A percentile compares a stretch with the other conserved stretches of the same genome.
These are phyloP conservation scores for Botrytis fragariae DNA, from an alignment of 2,329 filamentous ascomycete genomes.

Conservation along the genomic window DNA sequence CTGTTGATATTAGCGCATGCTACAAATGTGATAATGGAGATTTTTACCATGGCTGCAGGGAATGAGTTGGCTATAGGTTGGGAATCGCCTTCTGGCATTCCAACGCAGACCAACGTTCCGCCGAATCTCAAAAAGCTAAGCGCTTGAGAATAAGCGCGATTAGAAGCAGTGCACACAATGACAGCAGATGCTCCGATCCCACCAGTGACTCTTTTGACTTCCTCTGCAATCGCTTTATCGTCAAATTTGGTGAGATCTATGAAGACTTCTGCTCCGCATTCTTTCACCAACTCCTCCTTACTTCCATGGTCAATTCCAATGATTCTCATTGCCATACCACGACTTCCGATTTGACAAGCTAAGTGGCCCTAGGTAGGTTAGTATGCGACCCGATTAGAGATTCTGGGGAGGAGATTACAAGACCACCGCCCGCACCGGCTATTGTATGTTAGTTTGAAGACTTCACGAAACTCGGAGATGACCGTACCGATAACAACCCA, in stretches of 20 bases:
- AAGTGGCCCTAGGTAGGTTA: conserved; percentile 50
- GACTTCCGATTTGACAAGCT: conserved; percentile 57
- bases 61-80: conserved; percentile 46
- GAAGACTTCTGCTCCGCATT: conserved; percentile 65
- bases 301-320: conserved; percentile 63
- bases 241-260: conserved; percentile 56
- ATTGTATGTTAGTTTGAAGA: conserved; percentile 26
- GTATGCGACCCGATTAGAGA: neutral
- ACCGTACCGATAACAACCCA: conserved; percentile 37
- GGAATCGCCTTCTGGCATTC: conserved; percentile 48
- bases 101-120: conserved; percentile 52
- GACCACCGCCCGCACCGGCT: conserved; percentile 58
- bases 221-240: conserved; percentile 49
- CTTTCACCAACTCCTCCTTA: conserved; percentile 57
- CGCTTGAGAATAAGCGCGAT: conserved; percentile 50
- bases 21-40: neutral
- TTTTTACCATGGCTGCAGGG: conserved; percentile 40
- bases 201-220: conserved; percentile 55
- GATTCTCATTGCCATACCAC: conserved; percentile 61
- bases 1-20: conserved; percentile 17
- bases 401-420: conserved; percentile 37
- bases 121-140: conserved; percentile 48
- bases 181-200: conserved; percentile 59
- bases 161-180: conserved; percentile 53
- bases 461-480: conserved; percentile 22